Evolutionary conservation across 1,284 basidiomycete genomes (phyloP), one percentile per base, ranked within the genome.

Genomic region (Rhizoctonia solani): DNA sequence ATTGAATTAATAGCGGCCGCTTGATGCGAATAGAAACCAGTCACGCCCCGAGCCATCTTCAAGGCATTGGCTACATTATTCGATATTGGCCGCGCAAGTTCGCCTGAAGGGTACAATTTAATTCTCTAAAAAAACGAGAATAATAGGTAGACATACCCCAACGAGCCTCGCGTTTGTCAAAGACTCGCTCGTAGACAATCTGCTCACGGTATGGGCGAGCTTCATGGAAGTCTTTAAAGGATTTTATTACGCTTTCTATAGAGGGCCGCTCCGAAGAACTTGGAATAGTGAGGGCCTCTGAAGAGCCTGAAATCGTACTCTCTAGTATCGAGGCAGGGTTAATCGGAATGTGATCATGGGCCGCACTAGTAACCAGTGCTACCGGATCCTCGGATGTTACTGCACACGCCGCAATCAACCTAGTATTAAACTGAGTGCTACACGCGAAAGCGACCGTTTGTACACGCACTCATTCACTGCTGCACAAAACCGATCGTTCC

Each of bases 1-100:
- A 96, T 79, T 0, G 87, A 85, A 69, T 85, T 83, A 69, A 96
- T 88, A 0, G 94, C 91, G 34, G 81, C 79, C 3, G 86, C 86
- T 77, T 96, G 93, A 72, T 96, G 94, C 3, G 80, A 80, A 74
- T 94, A 96, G 42, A 95, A 77, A 1, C 82, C 78, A 1, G 77
- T 78, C 34, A 95, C 92, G 32, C 83, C 84, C 66, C 88, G 81
- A 0, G 89, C 83, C n/a, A 80, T 76, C 52, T 76, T 74, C 25
- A 95, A 76, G 0, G 91, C 90, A 66, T 83, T 76, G 41, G 74
- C 73, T 41, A 95, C 83, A 1, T 79, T 77, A 8, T 80, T 73
- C 0, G 90, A 89, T 3, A 93, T 77, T 1, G 85, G 81, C 1
- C 80, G 78, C 37, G 85, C 79, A 14, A 91, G 78, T 19, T 70